A percentile compares a stretch with the other conserved stretches of the same genome.
phyloP scores from a whole-genome alignment of 768 basidiomycete genomes.

The Sporobolomyces roseus region DNA sequence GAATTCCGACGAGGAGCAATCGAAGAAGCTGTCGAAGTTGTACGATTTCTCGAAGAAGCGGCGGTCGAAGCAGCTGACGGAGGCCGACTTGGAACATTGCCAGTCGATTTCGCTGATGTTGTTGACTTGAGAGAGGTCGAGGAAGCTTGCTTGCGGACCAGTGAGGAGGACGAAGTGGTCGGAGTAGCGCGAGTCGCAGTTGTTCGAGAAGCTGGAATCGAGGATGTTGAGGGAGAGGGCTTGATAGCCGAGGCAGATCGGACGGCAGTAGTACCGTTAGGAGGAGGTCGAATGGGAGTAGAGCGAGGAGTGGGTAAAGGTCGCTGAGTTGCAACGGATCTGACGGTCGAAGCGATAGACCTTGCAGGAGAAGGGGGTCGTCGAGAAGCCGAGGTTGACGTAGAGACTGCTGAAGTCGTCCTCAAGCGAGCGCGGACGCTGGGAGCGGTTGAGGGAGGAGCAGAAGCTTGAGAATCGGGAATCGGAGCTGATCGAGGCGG shows the following conservation, averaged over 20 bases:
- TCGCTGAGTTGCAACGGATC: no score
- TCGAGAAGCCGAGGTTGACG: background rate
- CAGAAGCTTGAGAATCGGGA: background rate
- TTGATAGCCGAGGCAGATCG: background rate
- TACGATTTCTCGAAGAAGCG: background rate
- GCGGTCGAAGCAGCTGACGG: background rate
- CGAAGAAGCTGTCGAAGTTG: constrained; percentile 30
- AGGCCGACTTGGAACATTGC: constrained; percentile 2
- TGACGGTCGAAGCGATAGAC: no score
- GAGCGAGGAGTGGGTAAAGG: no score
- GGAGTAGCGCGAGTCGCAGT: background rate
- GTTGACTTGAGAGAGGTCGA: constrained; percentile 34
- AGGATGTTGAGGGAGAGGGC: background rate
- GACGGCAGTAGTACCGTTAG: background rate
- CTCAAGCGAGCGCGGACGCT: background rate
- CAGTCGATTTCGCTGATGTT: constrained; percentile 6
- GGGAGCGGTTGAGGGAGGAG: constrained; percentile 10
- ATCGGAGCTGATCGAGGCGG: no score
- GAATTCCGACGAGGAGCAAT: constrained; percentile 51
- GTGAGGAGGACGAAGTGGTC: no score
- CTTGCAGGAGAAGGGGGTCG: background rate
- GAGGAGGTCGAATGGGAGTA: no score
- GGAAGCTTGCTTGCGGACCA: constrained; percentile 17
- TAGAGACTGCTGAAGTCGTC: background rate
- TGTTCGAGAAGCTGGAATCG: background rate